A percentile compares a stretch with the other conserved stretches of the same genome.
phyloP scores from a whole-genome alignment of 345 rosid species.

The Syzygium aqueum region DNA sequence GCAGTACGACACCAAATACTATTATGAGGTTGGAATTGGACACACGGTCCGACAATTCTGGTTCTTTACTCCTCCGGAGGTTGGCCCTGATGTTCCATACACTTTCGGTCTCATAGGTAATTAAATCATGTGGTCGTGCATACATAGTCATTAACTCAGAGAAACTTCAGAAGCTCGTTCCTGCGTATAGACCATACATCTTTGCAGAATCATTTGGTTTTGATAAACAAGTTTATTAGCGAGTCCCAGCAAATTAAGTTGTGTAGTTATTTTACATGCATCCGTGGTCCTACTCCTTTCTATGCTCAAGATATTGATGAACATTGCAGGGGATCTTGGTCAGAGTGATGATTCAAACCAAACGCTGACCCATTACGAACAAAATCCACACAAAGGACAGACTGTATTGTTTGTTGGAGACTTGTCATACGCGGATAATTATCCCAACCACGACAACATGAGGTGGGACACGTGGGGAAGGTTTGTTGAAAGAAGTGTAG shows the following conservation, averaged over 20 bases:
- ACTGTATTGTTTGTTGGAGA: conserved; percentile 6
- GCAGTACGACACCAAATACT: not conserved
- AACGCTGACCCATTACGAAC: not conserved
- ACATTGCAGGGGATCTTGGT: not conserved
- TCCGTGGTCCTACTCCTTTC: not conserved
- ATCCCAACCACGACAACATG: not conserved
- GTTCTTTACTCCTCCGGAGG: not conserved
- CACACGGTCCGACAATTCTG: not conserved
- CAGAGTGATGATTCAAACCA: not conserved
- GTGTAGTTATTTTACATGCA: not conserved
- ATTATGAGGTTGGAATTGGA: not conserved
- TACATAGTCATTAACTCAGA: not conserved
- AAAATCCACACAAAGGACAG: not conserved
- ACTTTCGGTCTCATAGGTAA: conserved; percentile 1
- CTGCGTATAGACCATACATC: not conserved
- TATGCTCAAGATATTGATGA: not conserved
- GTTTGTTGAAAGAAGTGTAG: not conserved
- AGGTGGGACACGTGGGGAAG: conserved; percentile 3
- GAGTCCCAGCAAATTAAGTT: not conserved
- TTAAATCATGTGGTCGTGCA: not conserved
- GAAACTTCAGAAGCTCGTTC: not conserved
- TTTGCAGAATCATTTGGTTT: not conserved
- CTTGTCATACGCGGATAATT: conserved; percentile 5
- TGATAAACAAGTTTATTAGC: not conserved
- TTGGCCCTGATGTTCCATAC: not conserved